A percentile compares a stretch with the other conserved stretches of the same genome.
Conservation (phyloP, 768 basidiomycete species). For the Podaxis sp. region DNA sequence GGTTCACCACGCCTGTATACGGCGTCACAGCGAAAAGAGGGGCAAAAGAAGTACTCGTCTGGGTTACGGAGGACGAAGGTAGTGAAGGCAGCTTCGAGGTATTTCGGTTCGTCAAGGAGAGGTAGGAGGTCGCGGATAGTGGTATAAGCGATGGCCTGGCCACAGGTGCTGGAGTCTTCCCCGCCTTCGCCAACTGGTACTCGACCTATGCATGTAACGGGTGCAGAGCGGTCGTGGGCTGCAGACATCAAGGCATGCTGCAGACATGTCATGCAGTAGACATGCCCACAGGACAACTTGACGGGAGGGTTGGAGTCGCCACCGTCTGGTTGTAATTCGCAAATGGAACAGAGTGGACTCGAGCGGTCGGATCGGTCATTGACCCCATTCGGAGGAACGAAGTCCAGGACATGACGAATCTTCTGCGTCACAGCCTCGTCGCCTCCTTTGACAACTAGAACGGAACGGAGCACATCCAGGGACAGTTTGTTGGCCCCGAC, state of each 20-base stretch:
- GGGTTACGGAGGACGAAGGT: constrained; percentile 39
- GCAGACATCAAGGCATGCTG: constrained; percentile 38
- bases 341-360: constrained; percentile 37
- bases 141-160: constrained; percentile 34
- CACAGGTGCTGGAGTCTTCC: constrained; percentile 25
- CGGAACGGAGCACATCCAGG: constrained; percentile 40
- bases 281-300: constrained; percentile 47
- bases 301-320: constrained; percentile 24
- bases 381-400: neutral
- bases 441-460: constrained; percentile 43
- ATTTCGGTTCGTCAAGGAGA: constrained; percentile 33
- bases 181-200: constrained; percentile 15
- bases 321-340: constrained; percentile 30
- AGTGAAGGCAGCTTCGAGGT: constrained; percentile 44
- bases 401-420: constrained; percentile 1
- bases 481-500: constrained; percentile 42
- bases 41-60: constrained; percentile 53
- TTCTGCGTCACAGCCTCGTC: constrained; percentile 25
- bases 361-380: neutral
- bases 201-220: constrained; percentile 39
- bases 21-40: constrained; percentile 48
- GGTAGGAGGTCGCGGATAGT: constrained; percentile 40
- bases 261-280: constrained; percentile 52
- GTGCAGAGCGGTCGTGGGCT: constrained; percentile 27
- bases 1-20: constrained; percentile 37